Base-by-base conservation (phyloP, 78 protist genomes). In the Parvularia atlantis region DNA sequence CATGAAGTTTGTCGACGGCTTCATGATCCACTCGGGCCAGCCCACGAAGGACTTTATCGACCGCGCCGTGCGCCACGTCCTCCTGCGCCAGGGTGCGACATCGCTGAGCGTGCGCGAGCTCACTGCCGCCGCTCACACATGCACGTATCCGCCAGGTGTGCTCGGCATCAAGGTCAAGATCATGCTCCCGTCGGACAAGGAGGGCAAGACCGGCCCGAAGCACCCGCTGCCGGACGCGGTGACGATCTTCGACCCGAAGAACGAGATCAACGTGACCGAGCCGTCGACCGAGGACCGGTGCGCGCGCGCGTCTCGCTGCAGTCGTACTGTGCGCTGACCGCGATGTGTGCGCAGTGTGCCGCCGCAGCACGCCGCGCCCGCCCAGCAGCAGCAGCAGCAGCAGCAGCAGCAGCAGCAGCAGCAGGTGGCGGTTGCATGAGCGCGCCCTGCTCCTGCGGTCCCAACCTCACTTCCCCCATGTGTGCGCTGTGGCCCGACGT, bases 1-100 rank as follows among this genome's bases (percentile, higher is more conserved):
- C 66, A 91, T 97, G 97, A 98, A 95, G 91, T 98, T 97, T 95
- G 60, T 65, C 37, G 99, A 95, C 65, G 99, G 99, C 20, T 96
- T 94, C 87, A 92, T 98, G 96, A 86, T 96, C 90, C 78, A 82
- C 81, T 80, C 98, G 19, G 98, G 99, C 37, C 66, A 90, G 63
- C 93, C 97, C 50, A 33, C 74, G 58, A 37, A 75, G 36, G 73
- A 73, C 59, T 88, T 83, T 81, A 68, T 94, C 46, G 99, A 95
- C 81, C 65, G 41, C 26, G 99, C 98, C 56, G 70, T 81, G 39
- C 83, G 99, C 50, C 96, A 93, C 89, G 87, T 96, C 57, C 70
- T 81, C 35, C 59, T 96, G 70, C 78, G 96, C 46, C 98, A 94
- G 84, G 97, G 98, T 76, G 9, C 37, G 69, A 2, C 26, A 5